phyloP scores from a whole-genome alignment of 2,329 filamentous ascomycete species.

The Penicillium sp. region DNA sequence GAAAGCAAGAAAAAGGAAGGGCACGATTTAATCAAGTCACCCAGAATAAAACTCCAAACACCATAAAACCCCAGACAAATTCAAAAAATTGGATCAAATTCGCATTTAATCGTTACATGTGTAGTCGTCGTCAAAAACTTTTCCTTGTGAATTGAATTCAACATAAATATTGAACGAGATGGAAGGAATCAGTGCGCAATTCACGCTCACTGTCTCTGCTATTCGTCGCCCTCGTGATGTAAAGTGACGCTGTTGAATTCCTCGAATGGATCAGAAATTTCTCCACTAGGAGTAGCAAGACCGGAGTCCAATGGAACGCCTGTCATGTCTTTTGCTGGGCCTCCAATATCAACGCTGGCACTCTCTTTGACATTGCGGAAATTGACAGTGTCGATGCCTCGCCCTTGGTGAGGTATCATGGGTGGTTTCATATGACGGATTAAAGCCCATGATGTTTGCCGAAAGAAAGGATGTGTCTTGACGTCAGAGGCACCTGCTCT shows the following conservation, averaged over 20 bases:
- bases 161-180: background rate
- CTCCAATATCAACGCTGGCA: slow-evolving; percentile 73
- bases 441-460: slow-evolving; percentile 91
- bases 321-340: slow-evolving; percentile 50
- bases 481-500: slow-evolving; percentile 95
- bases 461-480: slow-evolving; percentile 94
- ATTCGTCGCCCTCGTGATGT: slow-evolving; percentile 88
- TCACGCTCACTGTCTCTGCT: background rate
- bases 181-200: background rate
- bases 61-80: background rate
- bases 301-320: slow-evolving; percentile 85
- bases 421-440: slow-evolving; percentile 97
- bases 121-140: slow-evolving; percentile 1
- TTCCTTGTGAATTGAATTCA: background rate
- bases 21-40: background rate
- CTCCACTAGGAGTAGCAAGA: slow-evolving; percentile 76
- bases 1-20: background rate
- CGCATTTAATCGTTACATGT: slow-evolving; percentile 6
- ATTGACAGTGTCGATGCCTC: slow-evolving; percentile 89
- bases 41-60: slow-evolving; percentile 3
- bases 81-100: background rate
- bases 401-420: slow-evolving; percentile 87
- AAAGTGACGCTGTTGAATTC: slow-evolving; percentile 98
- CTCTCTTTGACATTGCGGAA: slow-evolving; percentile 98
- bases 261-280: slow-evolving; percentile 85